Evolutionary conservation across 495 filamentous ascomycete species (phyloP), one percentile per base, ranked within the genome.

Genomic region (Podospora conica): DNA sequence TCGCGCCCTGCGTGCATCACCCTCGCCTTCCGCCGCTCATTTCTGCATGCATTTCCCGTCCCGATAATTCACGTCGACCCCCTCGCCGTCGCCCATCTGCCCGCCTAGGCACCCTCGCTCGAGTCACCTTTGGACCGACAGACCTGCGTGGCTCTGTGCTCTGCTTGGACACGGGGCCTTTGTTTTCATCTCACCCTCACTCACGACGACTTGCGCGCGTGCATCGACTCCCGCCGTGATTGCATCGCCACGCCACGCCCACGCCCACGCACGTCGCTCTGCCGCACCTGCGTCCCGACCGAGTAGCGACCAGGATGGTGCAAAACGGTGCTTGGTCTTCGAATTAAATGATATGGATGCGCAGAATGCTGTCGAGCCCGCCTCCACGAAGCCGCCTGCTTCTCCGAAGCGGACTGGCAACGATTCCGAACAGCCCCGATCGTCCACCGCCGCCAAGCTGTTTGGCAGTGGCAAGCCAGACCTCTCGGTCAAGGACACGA

Each of bases 331-430:
- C 71, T 72, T 70, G 73, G 70, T 78, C 69, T 74, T 75, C 71
- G 73, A 82, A 82, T 80, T 81, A 80, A 81, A 82, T 83, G 80
- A 80, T 77, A 83, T 83, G 81, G 81, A 83, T 82, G 80, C 81
- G 81, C 81, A 82, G 77, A 83, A 83, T 83, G 81, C 80, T 81
- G 79, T 79, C 78, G 81, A 82, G 81, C 78, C 80, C 79, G 77
- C 81, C 77, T 80, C 74, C 77, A 80, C 77, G 79, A 83, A 80
- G 81, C 79, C 78, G 75, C 73, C 77, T 73, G 80, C 79, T 80
- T 81, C 79, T 71, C 75, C 78, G 62, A 80, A 78, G 74, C 78
- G 77, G 75, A 75, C 75, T 74, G 76, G 73, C 63, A 70, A 66
- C 71, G 79, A 81, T 67, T 61, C 74, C 71, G 78, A 81, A 31